Evolutionary conservation across 2,329 filamentous ascomycete species (phyloP).

Genomic region (Trichophyton verrucosum): DNA sequence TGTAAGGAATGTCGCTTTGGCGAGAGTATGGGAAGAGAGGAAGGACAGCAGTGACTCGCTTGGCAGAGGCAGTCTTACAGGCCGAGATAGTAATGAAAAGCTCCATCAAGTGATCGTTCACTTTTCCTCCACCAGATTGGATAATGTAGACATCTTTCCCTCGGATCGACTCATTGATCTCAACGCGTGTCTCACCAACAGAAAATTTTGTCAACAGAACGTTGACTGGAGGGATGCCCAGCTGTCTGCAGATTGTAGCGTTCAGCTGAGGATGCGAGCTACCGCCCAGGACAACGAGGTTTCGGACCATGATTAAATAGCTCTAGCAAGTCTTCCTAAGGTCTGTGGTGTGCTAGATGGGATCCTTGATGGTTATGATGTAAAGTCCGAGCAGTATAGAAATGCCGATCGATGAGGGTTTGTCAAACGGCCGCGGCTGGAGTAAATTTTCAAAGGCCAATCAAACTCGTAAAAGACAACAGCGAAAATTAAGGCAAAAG

Average conservation of each 20-base stretch:
- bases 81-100: constrained; percentile 97
- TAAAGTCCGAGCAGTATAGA: constrained; percentile 6
- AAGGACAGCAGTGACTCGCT: constrained; percentile 82
- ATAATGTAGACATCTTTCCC: constrained; percentile 99
- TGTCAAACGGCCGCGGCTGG: constrained; percentile 9
- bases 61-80: constrained; percentile 87
- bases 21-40: constrained; percentile 94
- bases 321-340: background rate
- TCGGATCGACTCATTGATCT: constrained; percentile 91
- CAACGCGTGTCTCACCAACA: constrained; percentile 85
- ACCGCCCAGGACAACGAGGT: constrained; percentile 85
- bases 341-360: constrained; percentile 8
- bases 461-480: constrained; percentile 15
- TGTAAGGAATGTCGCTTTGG: constrained; percentile 93
- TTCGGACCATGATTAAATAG: constrained; percentile 61
- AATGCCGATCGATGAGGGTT: constrained; percentile 2
- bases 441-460: constrained; percentile 3
- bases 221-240: constrained; percentile 74
- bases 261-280: constrained; percentile 84
- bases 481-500: constrained; percentile 11
- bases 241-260: constrained; percentile 73
- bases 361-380: constrained; percentile 6
- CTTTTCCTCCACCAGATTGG: constrained; percentile 79
- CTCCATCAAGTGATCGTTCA: constrained; percentile 95
- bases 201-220: constrained; percentile 85